Evolutionary conservation across 345 rosid genomes (phyloP).

Genomic region (Arabis alpina): DNA sequence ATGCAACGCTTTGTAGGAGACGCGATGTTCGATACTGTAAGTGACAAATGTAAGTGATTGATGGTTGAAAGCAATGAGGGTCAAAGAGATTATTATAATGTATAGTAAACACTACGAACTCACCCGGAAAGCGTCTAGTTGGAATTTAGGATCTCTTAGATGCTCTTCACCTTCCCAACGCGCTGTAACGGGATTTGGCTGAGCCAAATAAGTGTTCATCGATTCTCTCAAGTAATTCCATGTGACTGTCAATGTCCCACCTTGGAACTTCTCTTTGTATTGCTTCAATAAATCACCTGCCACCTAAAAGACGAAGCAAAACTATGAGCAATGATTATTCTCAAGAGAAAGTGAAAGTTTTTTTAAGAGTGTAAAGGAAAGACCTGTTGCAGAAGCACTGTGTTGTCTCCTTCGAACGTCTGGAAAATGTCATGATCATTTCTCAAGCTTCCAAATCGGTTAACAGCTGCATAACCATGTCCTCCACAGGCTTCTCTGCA

Average conservation of each 20-base stretch:
- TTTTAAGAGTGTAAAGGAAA: constrained; percentile 1
- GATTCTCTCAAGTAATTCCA: constrained; percentile 97
- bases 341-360: constrained; percentile 18
- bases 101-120: constrained; percentile 36
- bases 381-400: constrained; percentile 95
- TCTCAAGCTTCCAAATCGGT: constrained; percentile 94
- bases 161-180: constrained; percentile 97
- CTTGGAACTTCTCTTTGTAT: constrained; percentile 89
- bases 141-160: constrained; percentile 91
- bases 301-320: constrained; percentile 57
- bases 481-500: constrained; percentile 99
- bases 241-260: constrained; percentile 88
- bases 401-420: constrained; percentile 99
- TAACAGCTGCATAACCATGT: constrained; percentile 99
- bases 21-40: constrained; percentile 94
- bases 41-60: constrained; percentile 1
- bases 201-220: constrained; percentile 85
- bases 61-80: no score
- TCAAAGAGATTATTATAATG: no score
- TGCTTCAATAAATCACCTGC: constrained; percentile 90
- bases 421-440: constrained; percentile 98
- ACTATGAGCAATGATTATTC: constrained; percentile 4
- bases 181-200: constrained; percentile 94
- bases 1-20: constrained; percentile 84
- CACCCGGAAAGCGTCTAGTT: constrained; percentile 95